A percentile compares a stretch with the other conserved stretches of the same genome.
These are phyloP conservation scores for Diaporthe vaccinii DNA, from an alignment of 2,329 filamentous ascomycete genomes.

Conservation along the genomic window DNA sequence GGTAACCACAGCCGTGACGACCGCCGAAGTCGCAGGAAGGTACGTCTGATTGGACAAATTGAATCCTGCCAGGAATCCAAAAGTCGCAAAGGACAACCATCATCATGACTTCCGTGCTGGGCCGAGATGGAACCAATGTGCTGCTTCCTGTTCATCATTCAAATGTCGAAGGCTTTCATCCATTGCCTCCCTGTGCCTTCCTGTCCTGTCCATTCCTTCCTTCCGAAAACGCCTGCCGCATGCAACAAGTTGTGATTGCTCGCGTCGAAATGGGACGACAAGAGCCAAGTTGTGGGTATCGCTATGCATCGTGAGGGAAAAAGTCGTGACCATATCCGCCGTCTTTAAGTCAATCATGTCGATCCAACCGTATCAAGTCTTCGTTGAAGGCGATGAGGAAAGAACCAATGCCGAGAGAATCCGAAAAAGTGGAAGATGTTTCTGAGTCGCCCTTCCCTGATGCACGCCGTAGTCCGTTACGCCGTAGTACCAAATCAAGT, in stretches of 20 bases:
- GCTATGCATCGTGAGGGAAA: constrained; percentile 32
- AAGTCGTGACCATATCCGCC: constrained; percentile 19
- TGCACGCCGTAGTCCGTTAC: constrained; percentile 14
- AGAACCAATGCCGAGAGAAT: constrained; percentile 8
- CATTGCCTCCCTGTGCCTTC: background rate
- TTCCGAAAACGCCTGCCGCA: constrained; percentile 27
- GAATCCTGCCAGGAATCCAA: constrained; percentile 31
- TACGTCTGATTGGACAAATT: background rate
- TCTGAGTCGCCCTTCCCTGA: background rate
- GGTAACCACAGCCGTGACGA: background rate
- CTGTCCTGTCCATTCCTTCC: background rate
- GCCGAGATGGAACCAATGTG: constrained; percentile 5
- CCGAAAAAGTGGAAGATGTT: background rate
- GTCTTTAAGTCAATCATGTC: constrained; percentile 3
- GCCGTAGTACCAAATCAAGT: background rate
- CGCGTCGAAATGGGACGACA: constrained; percentile 9
- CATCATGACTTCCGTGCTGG: background rate
- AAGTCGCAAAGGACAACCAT: background rate
- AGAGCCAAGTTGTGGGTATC: constrained; percentile 25
- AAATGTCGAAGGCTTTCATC: constrained; percentile 2
- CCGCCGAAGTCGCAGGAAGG: background rate
- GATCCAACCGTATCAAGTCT: constrained; percentile 23
- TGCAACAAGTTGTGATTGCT: constrained; percentile 9
- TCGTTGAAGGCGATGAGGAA: background rate
- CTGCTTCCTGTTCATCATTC: background rate